These are phyloP conservation scores for Chlamydomonas sphaeroides DNA, from an alignment of 139 green algal genomes.

Conservation along the genomic window DNA sequence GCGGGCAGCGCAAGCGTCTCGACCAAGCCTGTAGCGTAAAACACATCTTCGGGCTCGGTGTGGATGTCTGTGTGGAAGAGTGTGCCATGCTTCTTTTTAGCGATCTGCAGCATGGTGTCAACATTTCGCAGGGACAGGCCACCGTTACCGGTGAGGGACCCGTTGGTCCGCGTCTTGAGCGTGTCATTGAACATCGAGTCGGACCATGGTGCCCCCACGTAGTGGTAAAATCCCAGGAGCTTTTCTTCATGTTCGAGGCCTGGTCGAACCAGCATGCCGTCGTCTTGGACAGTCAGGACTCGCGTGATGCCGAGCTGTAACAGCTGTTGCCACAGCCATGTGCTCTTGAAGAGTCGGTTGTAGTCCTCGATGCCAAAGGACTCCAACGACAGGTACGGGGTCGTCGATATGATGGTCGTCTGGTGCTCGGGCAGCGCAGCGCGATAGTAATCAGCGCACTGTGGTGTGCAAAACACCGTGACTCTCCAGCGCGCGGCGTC, in stretches of 20 bases:
- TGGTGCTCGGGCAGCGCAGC: too few relatives aligned
- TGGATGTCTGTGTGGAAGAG: background rate
- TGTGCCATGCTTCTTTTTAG: background rate
- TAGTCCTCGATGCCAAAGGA: background rate
- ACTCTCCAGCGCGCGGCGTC: background rate
- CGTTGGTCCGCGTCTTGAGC: background rate
- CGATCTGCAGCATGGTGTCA: background rate
- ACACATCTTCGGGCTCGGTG: background rate
- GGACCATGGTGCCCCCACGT: background rate
- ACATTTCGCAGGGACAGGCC: background rate
- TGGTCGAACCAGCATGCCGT: background rate
- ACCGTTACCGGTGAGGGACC: background rate
- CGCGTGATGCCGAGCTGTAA: too few relatives aligned
- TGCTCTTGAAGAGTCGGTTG: background rate
- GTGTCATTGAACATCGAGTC: background rate
- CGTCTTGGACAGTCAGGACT: background rate
- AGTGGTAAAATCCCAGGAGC: background rate
- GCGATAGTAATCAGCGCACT: background rate
- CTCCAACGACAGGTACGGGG: background rate
- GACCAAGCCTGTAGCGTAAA: background rate
- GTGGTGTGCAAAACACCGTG: background rate
- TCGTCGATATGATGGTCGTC: too few relatives aligned
- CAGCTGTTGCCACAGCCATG: background rate
- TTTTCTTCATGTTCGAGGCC: background rate
- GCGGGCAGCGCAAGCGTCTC: background rate